These are phyloP conservation scores for Cyclotella cryptica DNA, from an alignment of 108 stramenopile species.

Conservation along the genomic window DNA sequence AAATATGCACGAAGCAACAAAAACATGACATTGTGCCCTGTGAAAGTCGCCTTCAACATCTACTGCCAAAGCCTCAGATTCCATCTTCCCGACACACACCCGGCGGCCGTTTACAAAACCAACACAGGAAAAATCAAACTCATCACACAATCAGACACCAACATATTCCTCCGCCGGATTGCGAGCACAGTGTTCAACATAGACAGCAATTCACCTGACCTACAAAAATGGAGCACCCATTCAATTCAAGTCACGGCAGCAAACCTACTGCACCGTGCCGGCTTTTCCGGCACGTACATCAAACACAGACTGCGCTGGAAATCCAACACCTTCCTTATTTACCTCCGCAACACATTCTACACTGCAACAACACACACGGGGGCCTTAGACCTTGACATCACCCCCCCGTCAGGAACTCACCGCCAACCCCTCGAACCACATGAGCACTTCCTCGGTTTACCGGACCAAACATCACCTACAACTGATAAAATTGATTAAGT, in stretches of 20 bases:
- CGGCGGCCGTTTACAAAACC: background rate
- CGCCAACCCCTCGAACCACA: too few relatives aligned
- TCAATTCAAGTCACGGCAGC: background rate
- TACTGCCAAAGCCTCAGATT: background rate
- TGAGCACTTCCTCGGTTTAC: too few relatives aligned
- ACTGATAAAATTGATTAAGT: too few relatives aligned
- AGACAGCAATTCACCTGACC: background rate
- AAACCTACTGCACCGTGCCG: background rate
- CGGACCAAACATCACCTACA: too few relatives aligned
- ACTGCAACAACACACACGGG: background rate
- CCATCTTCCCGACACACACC: background rate
- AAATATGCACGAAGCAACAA: background rate
- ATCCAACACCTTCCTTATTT: background rate
- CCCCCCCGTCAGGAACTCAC: too few relatives aligned
- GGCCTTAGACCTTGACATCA: too few relatives aligned
- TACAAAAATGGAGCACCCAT: background rate
- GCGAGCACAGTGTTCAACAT: background rate
- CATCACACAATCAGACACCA: background rate
- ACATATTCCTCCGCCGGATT: background rate
- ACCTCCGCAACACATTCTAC: slow-evolving; percentile 5
- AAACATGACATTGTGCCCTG: background rate
- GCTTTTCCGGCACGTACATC: background rate
- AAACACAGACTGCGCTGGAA: slow-evolving; percentile 7
- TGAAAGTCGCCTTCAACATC: background rate
- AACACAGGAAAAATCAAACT: background rate